A percentile compares a stretch with the other conserved stretches of the same genome.
These are phyloP conservation scores for Aspergillus latus DNA, from an alignment of 2,329 filamentous ascomycete species.

Conservation along the genomic window DNA sequence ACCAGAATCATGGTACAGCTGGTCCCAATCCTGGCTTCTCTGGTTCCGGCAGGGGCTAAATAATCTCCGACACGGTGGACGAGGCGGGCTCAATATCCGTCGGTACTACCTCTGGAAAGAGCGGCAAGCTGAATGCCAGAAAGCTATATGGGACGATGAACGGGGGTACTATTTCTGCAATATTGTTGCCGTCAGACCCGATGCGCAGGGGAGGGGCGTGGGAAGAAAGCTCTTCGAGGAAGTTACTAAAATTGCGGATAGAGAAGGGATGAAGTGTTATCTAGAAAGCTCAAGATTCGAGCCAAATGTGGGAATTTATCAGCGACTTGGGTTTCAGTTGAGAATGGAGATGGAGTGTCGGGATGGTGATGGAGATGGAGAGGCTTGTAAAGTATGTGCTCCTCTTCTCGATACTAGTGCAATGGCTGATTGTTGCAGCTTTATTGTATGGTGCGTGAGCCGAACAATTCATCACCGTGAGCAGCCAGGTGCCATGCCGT, in stretches of 20 bases:
- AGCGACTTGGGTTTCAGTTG: conserved; percentile 66
- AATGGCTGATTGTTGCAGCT: conserved; percentile 13
- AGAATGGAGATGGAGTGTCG: conserved; percentile 66
- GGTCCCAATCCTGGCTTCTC: conserved; percentile 62
- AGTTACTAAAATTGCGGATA: conserved; percentile 64
- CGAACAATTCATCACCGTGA: conserved; percentile 1
- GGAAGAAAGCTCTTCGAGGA: conserved; percentile 64
- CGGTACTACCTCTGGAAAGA: conserved; percentile 75
- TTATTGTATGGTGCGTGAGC: conserved; percentile 25
- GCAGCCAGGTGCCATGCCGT: not conserved
- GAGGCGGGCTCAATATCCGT: conserved; percentile 64
- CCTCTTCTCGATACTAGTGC: not conserved
- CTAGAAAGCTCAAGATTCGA: conserved; percentile 67
- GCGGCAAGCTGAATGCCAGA: conserved; percentile 64
- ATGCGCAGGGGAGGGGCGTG: conserved; percentile 65
- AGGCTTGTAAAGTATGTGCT: conserved; percentile 51
- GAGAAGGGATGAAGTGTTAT: conserved; percentile 65
- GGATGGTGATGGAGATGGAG: conserved; percentile 52
- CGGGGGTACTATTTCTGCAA: conserved; percentile 77
- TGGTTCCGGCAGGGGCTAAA: conserved; percentile 64
- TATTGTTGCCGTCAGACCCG: conserved; percentile 68
- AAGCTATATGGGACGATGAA: conserved; percentile 64
- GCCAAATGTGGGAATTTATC: conserved; percentile 71
- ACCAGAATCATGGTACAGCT: conserved; percentile 63
- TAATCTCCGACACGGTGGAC: conserved; percentile 63